Base-by-base conservation (phyloP, 345 rosid genomes). In the Mercurialis annua region DNA sequence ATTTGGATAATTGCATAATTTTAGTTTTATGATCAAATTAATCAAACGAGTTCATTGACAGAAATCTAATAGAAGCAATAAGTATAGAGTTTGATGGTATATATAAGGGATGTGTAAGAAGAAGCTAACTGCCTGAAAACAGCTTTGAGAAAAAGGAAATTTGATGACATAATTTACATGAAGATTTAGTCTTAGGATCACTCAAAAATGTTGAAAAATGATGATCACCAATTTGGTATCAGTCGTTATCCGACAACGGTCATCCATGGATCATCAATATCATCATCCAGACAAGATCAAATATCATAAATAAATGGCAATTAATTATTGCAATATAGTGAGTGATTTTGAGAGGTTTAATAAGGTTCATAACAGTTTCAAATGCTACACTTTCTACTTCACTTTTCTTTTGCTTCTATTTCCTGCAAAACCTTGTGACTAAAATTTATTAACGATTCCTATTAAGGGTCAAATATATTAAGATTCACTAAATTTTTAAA, bases 191-290 rank as follows among this genome's bases (percentile, higher is more conserved):
- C 73, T 42, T 52, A 16, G 21, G 46, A 42, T 62, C 67, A 42
- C 42, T n/a, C n/a, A n/a, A 24, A 33, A 17, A 30, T 56, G 48
- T 42, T 48, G 26, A 24, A 17, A 44, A 62, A 30, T n/a, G 46
- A 49, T 60, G 42, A 60, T 49, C 47, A 34, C 44, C 42, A 36
- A 47, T 64, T 64, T 4, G 68, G 64, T 62, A 67, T 68, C 26
- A 29, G 68, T 67, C 67, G 4, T 42, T 47, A n/a, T 73, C 72
- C 56, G 67, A 60, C 53, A 60, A 46, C 23, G 48, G 48, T 59
- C 64, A 40, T 9, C 44, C 2, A 40, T 40, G 2, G 10, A 7
- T 3, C 9, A 36, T 36, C n/a, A n/a, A 56, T 4, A 7, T 31
- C 43, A 4, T 29, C 43, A 21, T 12, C 48, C 48, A 60, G 10